Conservation (phyloP, 768 basidiomycete genomes). For the Podaxis mareebaensis region DNA sequence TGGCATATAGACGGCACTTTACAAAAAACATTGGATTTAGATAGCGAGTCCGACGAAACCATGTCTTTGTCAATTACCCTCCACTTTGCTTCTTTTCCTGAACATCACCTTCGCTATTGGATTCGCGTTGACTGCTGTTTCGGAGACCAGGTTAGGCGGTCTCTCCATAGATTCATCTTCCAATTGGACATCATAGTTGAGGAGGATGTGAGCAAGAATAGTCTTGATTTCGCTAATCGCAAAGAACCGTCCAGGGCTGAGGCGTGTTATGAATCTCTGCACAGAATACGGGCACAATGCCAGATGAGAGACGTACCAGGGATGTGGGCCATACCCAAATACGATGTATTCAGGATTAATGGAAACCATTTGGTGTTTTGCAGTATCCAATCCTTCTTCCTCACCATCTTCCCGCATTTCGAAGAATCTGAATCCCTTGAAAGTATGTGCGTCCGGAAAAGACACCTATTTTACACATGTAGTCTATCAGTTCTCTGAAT, state of each 20-base stretch:
- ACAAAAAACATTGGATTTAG: no score
- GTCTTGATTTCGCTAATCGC: constrained; percentile 41
- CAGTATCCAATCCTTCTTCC: constrained; percentile 8
- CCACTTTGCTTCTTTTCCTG: constrained; percentile 7
- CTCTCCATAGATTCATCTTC: constrained; percentile 7
- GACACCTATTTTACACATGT: constrained; percentile 30
- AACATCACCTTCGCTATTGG: constrained; percentile 13
- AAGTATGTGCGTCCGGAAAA: constrained; percentile 39
- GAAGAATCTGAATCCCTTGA: constrained; percentile 39
- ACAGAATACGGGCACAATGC: background rate
- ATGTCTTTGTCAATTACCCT: no score
- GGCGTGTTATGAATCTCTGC: background rate
- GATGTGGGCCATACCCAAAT: constrained; percentile 42
- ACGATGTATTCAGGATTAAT: constrained; percentile 30
- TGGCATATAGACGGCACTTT: no score
- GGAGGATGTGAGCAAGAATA: constrained; percentile 42
- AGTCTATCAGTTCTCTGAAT: background rate
- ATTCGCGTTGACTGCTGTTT: background rate
- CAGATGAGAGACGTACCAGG: constrained; percentile 22
- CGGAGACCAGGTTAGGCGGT: background rate
- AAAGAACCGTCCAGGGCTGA: constrained; percentile 40
- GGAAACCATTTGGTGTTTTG: constrained; percentile 36
- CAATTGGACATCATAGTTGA: constrained; percentile 38
- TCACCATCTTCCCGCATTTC: constrained; percentile 19
- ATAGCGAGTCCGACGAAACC: no score